Evolutionary conservation across 2,329 filamentous ascomycete species (phyloP).

Genomic region (Fusarium newnesense): DNA sequence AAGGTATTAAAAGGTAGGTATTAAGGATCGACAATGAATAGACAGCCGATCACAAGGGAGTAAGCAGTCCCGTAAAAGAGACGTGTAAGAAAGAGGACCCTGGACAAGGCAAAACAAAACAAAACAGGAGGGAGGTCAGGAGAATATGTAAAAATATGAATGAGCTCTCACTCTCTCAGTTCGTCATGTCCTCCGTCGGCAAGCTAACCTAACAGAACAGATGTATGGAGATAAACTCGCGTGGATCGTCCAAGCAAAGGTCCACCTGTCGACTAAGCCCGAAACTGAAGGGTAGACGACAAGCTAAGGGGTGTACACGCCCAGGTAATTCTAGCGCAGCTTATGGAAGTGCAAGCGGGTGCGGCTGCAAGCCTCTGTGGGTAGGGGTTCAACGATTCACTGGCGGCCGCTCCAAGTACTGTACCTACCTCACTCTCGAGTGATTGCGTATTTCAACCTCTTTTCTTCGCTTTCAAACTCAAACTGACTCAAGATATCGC

Average conservation of each 20-base stretch:
- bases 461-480: neutral
- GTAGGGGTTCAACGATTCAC: slow-evolving; percentile 8
- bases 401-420: slow-evolving; percentile 28
- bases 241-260: slow-evolving; percentile 13
- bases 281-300: slow-evolving; percentile 31
- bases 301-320: slow-evolving; percentile 9
- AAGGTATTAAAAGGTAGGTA: slow-evolving; percentile 28
- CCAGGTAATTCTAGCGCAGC: slow-evolving; percentile 23
- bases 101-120: neutral
- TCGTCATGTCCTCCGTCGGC: slow-evolving; percentile 9
- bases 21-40: slow-evolving; percentile 39
- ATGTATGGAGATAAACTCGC: slow-evolving; percentile 39
- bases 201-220: neutral
- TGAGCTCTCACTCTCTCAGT: slow-evolving; percentile 12
- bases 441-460: neutral
- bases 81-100: slow-evolving; percentile 10
- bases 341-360: slow-evolving; percentile 26
- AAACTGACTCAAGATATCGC: slow-evolving; percentile 6
- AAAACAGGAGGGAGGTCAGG: slow-evolving; percentile 25
- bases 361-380: slow-evolving; percentile 25
- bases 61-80: slow-evolving; percentile 6
- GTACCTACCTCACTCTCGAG: neutral
- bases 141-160: slow-evolving; percentile 30
- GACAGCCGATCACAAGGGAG: slow-evolving; percentile 13
- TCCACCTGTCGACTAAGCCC: slow-evolving; percentile 20